Conservation (phyloP, 2,329 filamentous ascomycete species). For the Pseudopithomyces chartarum region DNA sequence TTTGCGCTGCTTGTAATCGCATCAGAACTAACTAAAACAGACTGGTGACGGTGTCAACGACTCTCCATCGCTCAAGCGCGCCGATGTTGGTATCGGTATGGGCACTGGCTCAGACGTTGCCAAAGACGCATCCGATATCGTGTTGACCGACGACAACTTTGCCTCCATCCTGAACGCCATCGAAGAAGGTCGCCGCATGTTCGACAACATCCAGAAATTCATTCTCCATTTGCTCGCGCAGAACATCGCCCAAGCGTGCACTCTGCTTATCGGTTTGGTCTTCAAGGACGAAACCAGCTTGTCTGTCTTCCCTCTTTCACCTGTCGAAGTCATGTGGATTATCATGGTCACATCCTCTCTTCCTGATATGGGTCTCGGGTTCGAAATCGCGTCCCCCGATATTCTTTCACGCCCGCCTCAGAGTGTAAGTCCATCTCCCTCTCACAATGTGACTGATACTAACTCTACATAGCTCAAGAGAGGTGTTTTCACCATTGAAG, state of each 20-base stretch:
- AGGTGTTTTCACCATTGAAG: slow-evolving; percentile 46
- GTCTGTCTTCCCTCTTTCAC: slow-evolving; percentile 84
- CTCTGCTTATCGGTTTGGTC: slow-evolving; percentile 78
- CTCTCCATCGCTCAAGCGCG: slow-evolving; percentile 76
- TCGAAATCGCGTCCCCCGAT: slow-evolving; percentile 74
- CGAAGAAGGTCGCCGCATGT: slow-evolving; percentile 81
- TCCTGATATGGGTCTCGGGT: slow-evolving; percentile 85
- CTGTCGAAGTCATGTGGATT: slow-evolving; percentile 89
- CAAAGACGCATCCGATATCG: slow-evolving; percentile 82
- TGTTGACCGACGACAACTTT: slow-evolving; percentile 87
- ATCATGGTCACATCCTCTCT: slow-evolving; percentile 91
- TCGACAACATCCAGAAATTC: slow-evolving; percentile 89
- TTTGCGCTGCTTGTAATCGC: background rate
- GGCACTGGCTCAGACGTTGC: slow-evolving; percentile 86
- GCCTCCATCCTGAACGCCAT: slow-evolving; percentile 83
- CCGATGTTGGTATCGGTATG: slow-evolving; percentile 90
- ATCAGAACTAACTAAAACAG: slow-evolving; percentile 13
- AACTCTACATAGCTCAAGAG: slow-evolving; percentile 31
- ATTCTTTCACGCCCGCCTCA: slow-evolving; percentile 83
- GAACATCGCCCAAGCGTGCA: slow-evolving; percentile 83
- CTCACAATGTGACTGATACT: background rate
- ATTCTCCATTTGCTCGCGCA: slow-evolving; percentile 75
- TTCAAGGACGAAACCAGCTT: slow-evolving; percentile 75
- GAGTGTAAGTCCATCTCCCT: slow-evolving; percentile 72
- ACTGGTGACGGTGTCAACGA: slow-evolving; percentile 90